Evolutionary conservation across 2,329 filamentous ascomycete genomes (phyloP).

Genomic region (Didymella pinodella): DNA sequence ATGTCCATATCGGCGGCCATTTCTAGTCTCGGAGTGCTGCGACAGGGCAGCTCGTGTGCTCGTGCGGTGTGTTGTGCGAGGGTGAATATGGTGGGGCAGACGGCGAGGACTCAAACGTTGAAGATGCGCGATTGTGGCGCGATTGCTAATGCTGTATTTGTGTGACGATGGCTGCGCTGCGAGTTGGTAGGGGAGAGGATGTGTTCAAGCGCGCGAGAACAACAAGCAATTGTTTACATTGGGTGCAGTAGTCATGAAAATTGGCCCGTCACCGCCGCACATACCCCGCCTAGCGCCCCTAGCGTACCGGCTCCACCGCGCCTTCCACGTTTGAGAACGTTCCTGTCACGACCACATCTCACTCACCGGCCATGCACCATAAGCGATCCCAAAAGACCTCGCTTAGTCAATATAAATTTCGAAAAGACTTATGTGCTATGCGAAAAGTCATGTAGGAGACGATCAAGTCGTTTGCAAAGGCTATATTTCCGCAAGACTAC

Average conservation of each 20-base stretch:
- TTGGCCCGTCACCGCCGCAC: conserved; percentile 22
- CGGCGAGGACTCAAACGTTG: conserved; percentile 9
- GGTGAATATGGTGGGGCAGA: conserved; percentile 30
- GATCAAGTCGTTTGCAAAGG: too few relatives aligned
- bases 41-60: conserved; percentile 41
- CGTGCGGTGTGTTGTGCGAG: conserved; percentile 33
- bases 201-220: conserved; percentile 27
- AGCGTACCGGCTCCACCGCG: conserved; percentile 16
- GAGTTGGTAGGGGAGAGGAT: conserved; percentile 24
- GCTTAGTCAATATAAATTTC: too few relatives aligned
- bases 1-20: conserved; percentile 64
- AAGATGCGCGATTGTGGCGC: conserved; percentile 15
- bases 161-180: conserved; percentile 12
- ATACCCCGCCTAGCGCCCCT: conserved; percentile 11
- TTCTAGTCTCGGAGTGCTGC: conserved; percentile 12
- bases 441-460: too few relatives aligned
- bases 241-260: conserved; percentile 28
- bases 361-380: neutral
- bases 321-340: conserved; percentile 11
- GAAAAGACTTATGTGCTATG: too few relatives aligned
- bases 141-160: conserved; percentile 15
- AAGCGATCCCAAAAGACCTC: neutral
- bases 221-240: conserved; percentile 39
- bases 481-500: too few relatives aligned
- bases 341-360: conserved; percentile 11